Evolutionary conservation across 2,329 filamentous ascomycete genomes (phyloP).

Genomic region (Neonectria sp.): DNA sequence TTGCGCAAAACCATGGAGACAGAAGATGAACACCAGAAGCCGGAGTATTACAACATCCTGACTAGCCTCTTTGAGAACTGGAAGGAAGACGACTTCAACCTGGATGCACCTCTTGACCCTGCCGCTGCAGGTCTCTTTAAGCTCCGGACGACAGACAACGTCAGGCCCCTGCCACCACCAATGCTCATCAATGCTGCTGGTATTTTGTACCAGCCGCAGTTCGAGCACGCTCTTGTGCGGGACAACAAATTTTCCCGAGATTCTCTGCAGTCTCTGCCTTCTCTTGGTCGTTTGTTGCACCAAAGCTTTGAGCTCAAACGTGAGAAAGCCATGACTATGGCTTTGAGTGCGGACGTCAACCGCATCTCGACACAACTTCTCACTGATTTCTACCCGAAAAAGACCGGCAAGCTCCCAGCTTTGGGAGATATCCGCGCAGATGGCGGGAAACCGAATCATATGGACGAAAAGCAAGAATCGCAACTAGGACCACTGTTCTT

Average conservation of each 20-base stretch:
- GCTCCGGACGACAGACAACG: conserved; percentile 34
- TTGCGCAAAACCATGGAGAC: conserved; percentile 50
- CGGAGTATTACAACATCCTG: conserved; percentile 36
- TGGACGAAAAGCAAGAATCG: conserved; percentile 28
- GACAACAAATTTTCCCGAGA: conserved; percentile 49
- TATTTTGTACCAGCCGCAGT: conserved; percentile 17
- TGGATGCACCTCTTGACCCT: conserved; percentile 49
- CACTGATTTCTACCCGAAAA: conserved; percentile 6
- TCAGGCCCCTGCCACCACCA: conserved; percentile 21
- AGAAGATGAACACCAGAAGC: conserved; percentile 49
- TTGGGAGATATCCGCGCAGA: conserved; percentile 7
- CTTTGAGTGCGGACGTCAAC: conserved; percentile 42
- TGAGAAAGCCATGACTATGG: conserved; percentile 15
- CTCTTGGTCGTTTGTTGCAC: conserved; percentile 39
- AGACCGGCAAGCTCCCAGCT: neutral
- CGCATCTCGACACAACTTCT: conserved; percentile 26
- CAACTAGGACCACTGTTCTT: neutral
- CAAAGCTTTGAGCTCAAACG: neutral
- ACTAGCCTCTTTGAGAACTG: conserved; percentile 47
- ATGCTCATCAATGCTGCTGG: conserved; percentile 34
- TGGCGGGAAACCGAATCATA: conserved; percentile 17
- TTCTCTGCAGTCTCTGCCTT: conserved; percentile 49
- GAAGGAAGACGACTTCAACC: conserved; percentile 47
- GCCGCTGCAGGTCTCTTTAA: conserved; percentile 38
- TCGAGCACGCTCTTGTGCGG: conserved; percentile 35